Evolutionary conservation across 2,329 filamentous ascomycete species (phyloP), one percentile per base, ranked within the genome.

Genomic region (Teratosphaeria nubilosa): DNA sequence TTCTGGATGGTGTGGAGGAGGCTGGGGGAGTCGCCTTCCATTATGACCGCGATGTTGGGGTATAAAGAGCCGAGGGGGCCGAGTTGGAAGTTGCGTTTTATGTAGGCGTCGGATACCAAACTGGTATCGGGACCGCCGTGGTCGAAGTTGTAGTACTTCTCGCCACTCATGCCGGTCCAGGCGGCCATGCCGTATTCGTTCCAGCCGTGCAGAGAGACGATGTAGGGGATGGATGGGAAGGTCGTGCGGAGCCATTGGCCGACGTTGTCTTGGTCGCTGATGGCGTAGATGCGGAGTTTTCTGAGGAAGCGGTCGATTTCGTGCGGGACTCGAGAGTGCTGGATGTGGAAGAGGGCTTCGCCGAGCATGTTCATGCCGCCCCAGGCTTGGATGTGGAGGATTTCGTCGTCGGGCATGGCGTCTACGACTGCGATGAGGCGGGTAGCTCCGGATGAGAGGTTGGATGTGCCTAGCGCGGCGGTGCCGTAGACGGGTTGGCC

Each of bases 241-340:
- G 73, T 75, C 54, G 73, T 70, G 16, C 82, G 77, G 30, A 85
- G 79, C 81, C 81, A 84, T 0, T 76, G 69, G 0, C 80, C 81
- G 0, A 79, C 78, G 60, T 85, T 77, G 59, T 84, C 82, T 64
- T 84, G 82, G 62, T 84, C 82, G 9, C 80, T 82, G 57, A 84
- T 83, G 37, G 81, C 70, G 65, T 82, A 82, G 5, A 82, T 73
- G 14, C 79, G 73, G 2, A 82, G 64, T 59, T 75, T 77, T 2
- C 69, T 62, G 1, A 73, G 68, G 20, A 82, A 69, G 0, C 55
- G 57, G 0, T 69, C 66, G 0, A 74, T 69, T 0, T 77, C 72
- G 0, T 61, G 41, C 7, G 65, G 58, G 54, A 65, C 58, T 57
- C 61, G 56, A n/a, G 64, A 70, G 2, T 60, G 55, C 7, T 67